These are phyloP conservation scores for Populus tomentosa DNA, from an alignment of 441 rosid genomes.

Conservation along the genomic window DNA sequence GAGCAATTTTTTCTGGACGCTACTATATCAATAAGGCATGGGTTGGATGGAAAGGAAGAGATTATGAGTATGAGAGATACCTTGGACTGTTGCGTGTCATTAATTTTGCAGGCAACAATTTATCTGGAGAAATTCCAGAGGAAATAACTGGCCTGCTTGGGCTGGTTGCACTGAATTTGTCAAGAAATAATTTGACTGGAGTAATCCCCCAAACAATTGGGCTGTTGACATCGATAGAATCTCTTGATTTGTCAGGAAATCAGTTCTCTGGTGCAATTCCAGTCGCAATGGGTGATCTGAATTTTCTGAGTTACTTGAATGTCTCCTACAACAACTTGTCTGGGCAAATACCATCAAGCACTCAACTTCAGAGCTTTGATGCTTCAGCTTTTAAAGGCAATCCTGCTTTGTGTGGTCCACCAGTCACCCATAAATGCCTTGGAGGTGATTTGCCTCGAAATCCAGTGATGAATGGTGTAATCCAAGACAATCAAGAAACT, in stretches of 20 bases:
- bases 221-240: neutral
- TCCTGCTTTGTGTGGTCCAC: slow-evolving; percentile 1
- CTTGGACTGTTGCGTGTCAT: too few relatives aligned
- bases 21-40: neutral
- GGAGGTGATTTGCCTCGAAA: too few relatives aligned
- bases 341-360: slow-evolving; percentile 12
- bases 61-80: neutral
- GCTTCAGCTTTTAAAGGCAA: neutral
- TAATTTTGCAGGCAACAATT: neutral
- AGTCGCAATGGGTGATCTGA: neutral
- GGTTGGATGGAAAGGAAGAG: slow-evolving; percentile 7
- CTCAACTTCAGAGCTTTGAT: slow-evolving; percentile 12
- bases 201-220: neutral
- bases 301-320: slow-evolving; percentile 1
- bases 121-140: slow-evolving; percentile 8
- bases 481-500: too few relatives aligned
- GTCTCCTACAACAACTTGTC: slow-evolving; percentile 13
- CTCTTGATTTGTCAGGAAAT: slow-evolving; percentile 17
- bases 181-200: slow-evolving; percentile 3
- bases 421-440: neutral
- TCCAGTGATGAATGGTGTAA: too few relatives aligned
- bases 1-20: neutral
- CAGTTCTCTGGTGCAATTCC: slow-evolving; percentile 12
- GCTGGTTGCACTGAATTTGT: slow-evolving; percentile 6
- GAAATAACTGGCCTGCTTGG: neutral